Percentiles rank a stretch among this genome's conserved stretches.
Evolutionary conservation across 1,139 yeast genomes (phyloP).

Genomic region (Sugiyamaella neomexicana): DNA sequence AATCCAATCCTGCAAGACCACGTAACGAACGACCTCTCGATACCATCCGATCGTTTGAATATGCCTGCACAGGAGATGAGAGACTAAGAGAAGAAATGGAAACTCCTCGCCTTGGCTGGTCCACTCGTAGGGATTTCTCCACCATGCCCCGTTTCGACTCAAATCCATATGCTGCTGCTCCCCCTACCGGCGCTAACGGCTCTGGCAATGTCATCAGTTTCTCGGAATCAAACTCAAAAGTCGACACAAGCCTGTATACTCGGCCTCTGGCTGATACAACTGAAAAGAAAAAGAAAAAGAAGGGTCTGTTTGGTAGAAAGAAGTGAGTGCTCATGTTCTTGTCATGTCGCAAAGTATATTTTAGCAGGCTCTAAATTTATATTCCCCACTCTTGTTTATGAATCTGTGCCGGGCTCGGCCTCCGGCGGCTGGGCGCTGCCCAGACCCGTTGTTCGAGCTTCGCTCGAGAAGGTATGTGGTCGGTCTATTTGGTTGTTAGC

Average conservation of each 20-base stretch:
- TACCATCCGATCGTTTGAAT: slow-evolving; percentile 89
- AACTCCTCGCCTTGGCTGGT: slow-evolving; percentile 75
- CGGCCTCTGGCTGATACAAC: slow-evolving; percentile 27
- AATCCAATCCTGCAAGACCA: slow-evolving; percentile 87
- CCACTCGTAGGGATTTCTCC: slow-evolving; percentile 60
- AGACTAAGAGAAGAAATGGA: slow-evolving; percentile 78
- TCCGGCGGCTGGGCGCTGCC: neutral
- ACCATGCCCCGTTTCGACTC: slow-evolving; percentile 41
- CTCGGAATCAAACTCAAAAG: slow-evolving; percentile 53
- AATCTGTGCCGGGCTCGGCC: neutral
- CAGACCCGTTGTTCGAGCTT: neutral
- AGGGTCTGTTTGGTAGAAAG: slow-evolving; percentile 75
- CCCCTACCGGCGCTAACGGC: slow-evolving; percentile 25
- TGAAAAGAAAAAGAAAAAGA: slow-evolving; percentile 61
- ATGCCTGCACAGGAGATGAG: slow-evolving; percentile 85
- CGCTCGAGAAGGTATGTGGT: neutral
- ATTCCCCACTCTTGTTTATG: neutral
- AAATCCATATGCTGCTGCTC: slow-evolving; percentile 42
- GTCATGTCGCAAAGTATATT: neutral
- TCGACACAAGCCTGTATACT: slow-evolving; percentile 48
- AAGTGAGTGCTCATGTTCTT: slow-evolving; percentile 40
- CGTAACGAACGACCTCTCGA: slow-evolving; percentile 95
- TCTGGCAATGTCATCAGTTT: slow-evolving; percentile 38
- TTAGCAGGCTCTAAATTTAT: slow-evolving; percentile 3
- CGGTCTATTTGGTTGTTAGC: no score